Evolutionary conservation across 768 basidiomycete genomes (phyloP).

Genomic region (Auriculariales sp.): DNA sequence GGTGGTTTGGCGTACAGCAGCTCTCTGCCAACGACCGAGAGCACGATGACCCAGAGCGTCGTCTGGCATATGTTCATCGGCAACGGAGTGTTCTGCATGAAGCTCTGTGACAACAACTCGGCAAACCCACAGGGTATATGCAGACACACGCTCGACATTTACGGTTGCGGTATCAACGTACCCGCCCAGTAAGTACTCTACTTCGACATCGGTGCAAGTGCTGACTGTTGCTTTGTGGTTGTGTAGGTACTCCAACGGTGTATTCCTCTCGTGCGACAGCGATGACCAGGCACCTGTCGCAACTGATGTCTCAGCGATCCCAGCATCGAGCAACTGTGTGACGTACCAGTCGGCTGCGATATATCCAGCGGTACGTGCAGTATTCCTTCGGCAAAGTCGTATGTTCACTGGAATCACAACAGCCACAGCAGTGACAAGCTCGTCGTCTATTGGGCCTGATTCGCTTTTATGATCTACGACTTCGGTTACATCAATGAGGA

Average conservation of each 20-base stretch:
- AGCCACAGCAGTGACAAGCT: too few relatives aligned
- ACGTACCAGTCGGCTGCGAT: too few relatives aligned
- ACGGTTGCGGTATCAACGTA: neutral
- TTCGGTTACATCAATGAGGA: too few relatives aligned
- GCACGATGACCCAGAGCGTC: slow-evolving; percentile 18
- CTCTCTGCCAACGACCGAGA: slow-evolving; percentile 28
- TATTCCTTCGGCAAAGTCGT: too few relatives aligned
- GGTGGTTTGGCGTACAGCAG: slow-evolving; percentile 23
- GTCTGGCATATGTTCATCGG: slow-evolving; percentile 23
- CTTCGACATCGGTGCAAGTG: too few relatives aligned
- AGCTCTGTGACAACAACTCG: slow-evolving; percentile 8
- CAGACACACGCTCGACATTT: slow-evolving; percentile 20
- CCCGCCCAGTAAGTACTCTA: neutral
- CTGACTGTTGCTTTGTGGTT: too few relatives aligned
- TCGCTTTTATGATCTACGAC: too few relatives aligned
- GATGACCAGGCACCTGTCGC: slow-evolving; percentile 14
- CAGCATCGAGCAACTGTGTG: too few relatives aligned
- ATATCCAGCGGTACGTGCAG: too few relatives aligned
- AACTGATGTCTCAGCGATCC: too few relatives aligned
- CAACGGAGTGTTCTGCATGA: slow-evolving; percentile 7
- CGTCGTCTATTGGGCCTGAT: too few relatives aligned
- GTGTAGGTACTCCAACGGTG: slow-evolving; percentile 8
- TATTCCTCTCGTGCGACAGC: slow-evolving; percentile 11
- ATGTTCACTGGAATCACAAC: too few relatives aligned
- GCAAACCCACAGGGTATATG: slow-evolving; percentile 7